These are phyloP conservation scores for Dictyostelium intermedium DNA, from an alignment of 78 protist genomes.

Conservation along the genomic window DNA sequence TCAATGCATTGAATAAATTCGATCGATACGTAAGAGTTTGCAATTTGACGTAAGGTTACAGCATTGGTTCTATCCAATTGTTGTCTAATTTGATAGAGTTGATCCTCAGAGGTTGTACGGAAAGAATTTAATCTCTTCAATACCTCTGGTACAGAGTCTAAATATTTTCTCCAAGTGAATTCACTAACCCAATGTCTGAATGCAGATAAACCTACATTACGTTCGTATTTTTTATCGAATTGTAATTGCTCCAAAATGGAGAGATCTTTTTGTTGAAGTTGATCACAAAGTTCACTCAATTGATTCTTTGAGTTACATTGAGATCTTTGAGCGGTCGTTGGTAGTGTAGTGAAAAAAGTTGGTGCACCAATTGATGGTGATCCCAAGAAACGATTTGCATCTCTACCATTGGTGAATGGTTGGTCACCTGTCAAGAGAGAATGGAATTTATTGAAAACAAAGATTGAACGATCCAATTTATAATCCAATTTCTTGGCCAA, in stretches of 20 bases:
- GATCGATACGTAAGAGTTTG: conserved; percentile 67
- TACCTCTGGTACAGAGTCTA: conserved; percentile 76
- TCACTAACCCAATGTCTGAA: conserved; percentile 62
- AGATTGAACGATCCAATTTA: conserved; percentile 71
- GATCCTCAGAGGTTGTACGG: conserved; percentile 53
- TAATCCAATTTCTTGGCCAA: conserved; percentile 79
- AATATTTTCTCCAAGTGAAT: conserved; percentile 69
- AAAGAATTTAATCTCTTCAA: conserved; percentile 63
- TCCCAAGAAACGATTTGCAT: conserved; percentile 44
- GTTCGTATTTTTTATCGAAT: conserved; percentile 72
- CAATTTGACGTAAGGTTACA: conserved; percentile 53
- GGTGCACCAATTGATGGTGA: conserved; percentile 13
- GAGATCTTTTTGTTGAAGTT: conserved; percentile 35
- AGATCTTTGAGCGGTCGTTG: conserved; percentile 10
- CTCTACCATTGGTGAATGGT: conserved; percentile 49
- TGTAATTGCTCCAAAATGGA: conserved; percentile 68
- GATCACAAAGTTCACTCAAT: not conserved
- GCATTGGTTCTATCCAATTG: conserved; percentile 50
- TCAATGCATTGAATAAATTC: conserved; percentile 80
- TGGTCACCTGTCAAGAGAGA: conserved; percentile 11
- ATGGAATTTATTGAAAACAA: conserved; percentile 55
- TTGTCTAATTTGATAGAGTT: conserved; percentile 19
- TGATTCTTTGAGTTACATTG: not conserved
- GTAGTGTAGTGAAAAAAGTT: conserved; percentile 78
- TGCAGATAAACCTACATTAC: conserved; percentile 53